phyloP scores from a whole-genome alignment of 495 filamentous ascomycete species.

The Aspergillus sclerotioniger region DNA sequence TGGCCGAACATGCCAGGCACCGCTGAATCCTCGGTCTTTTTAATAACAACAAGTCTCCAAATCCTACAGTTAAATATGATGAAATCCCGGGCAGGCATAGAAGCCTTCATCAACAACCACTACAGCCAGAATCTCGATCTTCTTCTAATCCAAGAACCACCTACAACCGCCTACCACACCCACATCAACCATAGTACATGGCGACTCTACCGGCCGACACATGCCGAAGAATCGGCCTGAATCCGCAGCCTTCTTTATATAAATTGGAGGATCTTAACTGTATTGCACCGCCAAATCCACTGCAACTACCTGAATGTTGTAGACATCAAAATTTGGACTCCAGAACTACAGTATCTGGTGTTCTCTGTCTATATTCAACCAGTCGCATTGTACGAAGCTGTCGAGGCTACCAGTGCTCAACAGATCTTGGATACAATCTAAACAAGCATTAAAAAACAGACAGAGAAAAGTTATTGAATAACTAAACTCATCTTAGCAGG shows the following conservation, averaged over 20 bases:
- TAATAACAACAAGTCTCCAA: constrained; percentile 25
- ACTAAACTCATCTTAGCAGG: no score
- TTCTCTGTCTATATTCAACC: no score
- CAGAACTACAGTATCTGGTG: no score
- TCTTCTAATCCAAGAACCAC: constrained; percentile 28
- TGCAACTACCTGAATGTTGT: constrained; percentile 27
- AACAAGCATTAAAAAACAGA: no score
- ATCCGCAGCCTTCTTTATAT: constrained; percentile 28
- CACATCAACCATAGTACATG: constrained; percentile 30
- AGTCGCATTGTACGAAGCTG: no score
- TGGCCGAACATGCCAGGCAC: constrained; percentile 16
- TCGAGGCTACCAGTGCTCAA: no score
- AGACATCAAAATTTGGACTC: constrained; percentile 27
- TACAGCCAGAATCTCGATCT: constrained; percentile 27
- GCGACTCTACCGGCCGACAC: constrained; percentile 25
- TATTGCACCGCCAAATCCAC: constrained; percentile 22
- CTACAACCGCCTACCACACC: constrained; percentile 21
- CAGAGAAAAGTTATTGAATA: no score
- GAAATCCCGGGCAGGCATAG: constrained; percentile 27
- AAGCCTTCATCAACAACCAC: constrained; percentile 31
- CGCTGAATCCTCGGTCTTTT: constrained; percentile 5
- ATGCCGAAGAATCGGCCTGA: not conserved
- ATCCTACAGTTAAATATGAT: constrained; percentile 30
- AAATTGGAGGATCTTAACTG: constrained; percentile 24
- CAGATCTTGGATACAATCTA: no score